Conservation (phyloP, 768 basidiomycete genomes). For the Mycena maculata region DNA sequence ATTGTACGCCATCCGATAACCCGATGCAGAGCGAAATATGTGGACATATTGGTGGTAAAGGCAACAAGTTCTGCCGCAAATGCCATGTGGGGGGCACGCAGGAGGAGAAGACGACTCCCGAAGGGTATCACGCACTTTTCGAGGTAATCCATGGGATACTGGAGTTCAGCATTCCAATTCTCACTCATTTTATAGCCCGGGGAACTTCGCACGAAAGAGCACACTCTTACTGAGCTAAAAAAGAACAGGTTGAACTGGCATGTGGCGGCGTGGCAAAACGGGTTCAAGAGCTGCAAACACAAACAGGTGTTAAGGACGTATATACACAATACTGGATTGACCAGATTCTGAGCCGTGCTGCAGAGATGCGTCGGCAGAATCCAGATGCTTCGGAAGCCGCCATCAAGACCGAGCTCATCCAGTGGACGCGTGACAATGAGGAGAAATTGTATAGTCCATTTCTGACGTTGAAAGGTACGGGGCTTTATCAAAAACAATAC, state of each 20-base stretch:
- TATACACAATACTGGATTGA: background rate
- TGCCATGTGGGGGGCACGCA: constrained; percentile 37
- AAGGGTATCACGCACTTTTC: background rate
- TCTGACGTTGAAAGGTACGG: background rate
- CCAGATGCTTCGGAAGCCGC: background rate
- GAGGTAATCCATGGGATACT: background rate
- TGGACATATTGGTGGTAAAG: constrained; percentile 52
- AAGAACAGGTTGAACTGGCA: constrained; percentile 8
- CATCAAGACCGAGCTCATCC: background rate
- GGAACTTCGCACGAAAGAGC: background rate
- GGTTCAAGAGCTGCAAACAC: constrained; percentile 27
- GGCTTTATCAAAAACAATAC: background rate
- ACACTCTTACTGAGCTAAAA: constrained; percentile 3
- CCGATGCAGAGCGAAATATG: constrained; percentile 51
- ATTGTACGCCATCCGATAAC: constrained; percentile 45
- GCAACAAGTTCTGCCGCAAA: constrained; percentile 54
- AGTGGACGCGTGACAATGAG: background rate
- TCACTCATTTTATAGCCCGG: background rate
- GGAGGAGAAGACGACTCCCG: background rate
- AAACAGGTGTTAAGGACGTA: constrained; percentile 36
- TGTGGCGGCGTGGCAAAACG: constrained; percentile 7
- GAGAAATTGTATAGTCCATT: background rate
- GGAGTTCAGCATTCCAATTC: too few species aligned
- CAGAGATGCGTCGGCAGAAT: background rate
- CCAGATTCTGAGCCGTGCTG: background rate